These are phyloP conservation scores for Primulina huaijiensis DNA, from an alignment of 257 asterid genomes.

Conservation along the genomic window DNA sequence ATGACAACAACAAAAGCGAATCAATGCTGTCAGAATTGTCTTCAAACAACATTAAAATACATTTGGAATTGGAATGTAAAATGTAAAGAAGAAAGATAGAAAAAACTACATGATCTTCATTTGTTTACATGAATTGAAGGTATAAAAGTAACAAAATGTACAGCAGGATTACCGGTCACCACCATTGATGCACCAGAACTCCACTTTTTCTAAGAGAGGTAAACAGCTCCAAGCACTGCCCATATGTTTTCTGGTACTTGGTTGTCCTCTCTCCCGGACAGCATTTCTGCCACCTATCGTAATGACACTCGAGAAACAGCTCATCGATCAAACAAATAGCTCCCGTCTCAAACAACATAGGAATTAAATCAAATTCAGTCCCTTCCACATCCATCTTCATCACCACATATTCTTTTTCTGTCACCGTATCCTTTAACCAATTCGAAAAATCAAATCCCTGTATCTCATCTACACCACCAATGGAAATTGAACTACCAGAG, in stretches of 20 bases:
- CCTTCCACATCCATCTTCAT: conserved; percentile 99
- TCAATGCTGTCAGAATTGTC: conserved; percentile 6
- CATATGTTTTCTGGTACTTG: conserved; percentile 76
- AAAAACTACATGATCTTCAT: conserved; percentile 31
- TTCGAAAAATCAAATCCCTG: conserved; percentile 88
- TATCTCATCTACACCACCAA: conserved; percentile 64
- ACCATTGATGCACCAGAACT: conserved; percentile 97
- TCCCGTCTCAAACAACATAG: conserved; percentile 74
- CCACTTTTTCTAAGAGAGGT: conserved; percentile 77
- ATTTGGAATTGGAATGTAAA: conserved; percentile 24
- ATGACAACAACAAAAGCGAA: background rate
- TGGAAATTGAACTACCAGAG: conserved; percentile 34
- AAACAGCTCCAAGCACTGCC: conserved; percentile 78
- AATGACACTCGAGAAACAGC: conserved; percentile 91
- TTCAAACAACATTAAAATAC: conserved; percentile 29
- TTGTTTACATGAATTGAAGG: conserved; percentile 28
- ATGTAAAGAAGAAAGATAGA: background rate
- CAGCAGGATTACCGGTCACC: conserved; percentile 48
- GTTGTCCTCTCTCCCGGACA: conserved; percentile 88
- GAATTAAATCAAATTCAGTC: conserved; percentile 88
- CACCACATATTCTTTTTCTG: conserved; percentile 77
- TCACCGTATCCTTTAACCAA: conserved; percentile 76
- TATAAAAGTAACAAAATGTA: conserved; percentile 17
- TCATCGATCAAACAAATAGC: conserved; percentile 92
- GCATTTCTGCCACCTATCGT: conserved; percentile 96